These are phyloP conservation scores for Fusarium tricinctum DNA, from an alignment of 2,329 filamentous ascomycete species.

Conservation along the genomic window DNA sequence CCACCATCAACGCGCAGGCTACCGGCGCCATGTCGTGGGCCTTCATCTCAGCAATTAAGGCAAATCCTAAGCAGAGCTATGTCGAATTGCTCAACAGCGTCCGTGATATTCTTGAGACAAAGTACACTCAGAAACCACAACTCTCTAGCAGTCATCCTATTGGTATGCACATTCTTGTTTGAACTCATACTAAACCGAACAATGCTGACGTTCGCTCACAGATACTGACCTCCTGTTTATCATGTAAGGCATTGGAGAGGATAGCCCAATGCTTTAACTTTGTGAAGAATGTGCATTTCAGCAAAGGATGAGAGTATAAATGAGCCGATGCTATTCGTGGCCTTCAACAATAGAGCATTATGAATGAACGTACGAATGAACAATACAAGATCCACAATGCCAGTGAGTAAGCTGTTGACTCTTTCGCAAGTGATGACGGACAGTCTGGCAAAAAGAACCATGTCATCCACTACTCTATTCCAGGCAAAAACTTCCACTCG, in stretches of 20 bases:
- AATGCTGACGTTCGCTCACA: conserved; percentile 50
- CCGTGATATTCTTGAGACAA: conserved; percentile 85
- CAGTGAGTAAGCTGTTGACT: not conserved
- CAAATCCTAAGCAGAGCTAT: conserved; percentile 96
- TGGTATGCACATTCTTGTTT: conserved; percentile 70
- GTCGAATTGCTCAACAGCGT: conserved; percentile 96
- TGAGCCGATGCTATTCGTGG: not conserved
- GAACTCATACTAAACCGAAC: rapidly evolving
- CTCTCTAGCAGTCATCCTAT: conserved; percentile 95
- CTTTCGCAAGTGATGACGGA: no score
- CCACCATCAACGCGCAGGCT: conserved; percentile 86
- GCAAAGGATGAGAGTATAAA: conserved; percentile 4
- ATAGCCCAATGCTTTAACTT: conserved; percentile 67
- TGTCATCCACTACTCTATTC: no score
- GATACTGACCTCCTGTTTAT: conserved; percentile 77
- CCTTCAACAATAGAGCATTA: conserved; percentile 2
- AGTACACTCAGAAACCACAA: conserved; percentile 96
- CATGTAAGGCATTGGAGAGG: conserved; percentile 62
- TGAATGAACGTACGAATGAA: conserved; percentile 15
- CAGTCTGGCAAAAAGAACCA: not conserved
- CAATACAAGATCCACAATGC: no score
- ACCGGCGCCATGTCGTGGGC: conserved; percentile 99
- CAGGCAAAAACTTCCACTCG: not conserved
- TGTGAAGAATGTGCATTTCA: not conserved
- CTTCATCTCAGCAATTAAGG: conserved; percentile 90